Conservation (phyloP, 495 filamentous ascomycete genomes). For the Neurospora cerealis region DNA sequence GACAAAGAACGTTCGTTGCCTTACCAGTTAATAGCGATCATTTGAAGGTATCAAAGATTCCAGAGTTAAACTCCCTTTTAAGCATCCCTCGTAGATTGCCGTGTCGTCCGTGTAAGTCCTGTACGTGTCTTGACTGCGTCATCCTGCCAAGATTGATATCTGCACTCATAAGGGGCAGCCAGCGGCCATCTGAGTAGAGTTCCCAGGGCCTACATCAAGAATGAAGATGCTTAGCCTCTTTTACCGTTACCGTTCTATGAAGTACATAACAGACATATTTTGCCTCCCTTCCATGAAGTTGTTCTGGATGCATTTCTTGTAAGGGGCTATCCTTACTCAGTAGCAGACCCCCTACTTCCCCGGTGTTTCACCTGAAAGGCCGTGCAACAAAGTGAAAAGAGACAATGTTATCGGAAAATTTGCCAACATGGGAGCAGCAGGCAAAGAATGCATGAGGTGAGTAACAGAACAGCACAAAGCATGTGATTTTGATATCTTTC, state of each 20-base stretch:
- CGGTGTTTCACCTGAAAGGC: not conserved
- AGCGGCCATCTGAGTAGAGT: not conserved
- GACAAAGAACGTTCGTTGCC: not conserved
- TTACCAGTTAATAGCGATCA: not conserved
- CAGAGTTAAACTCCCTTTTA: not conserved
- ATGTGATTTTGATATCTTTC: not conserved
- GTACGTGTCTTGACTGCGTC: not conserved
- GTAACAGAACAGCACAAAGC: not conserved
- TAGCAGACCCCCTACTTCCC: not conserved
- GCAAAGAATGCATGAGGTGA: not conserved
- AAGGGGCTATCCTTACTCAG: not conserved
- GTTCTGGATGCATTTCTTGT: not conserved
- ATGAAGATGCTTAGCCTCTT: no score
- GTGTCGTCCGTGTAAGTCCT: not conserved
- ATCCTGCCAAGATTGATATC: not conserved
- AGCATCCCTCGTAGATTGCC: not conserved
- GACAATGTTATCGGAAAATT: not conserved
- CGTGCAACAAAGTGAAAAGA: not conserved
- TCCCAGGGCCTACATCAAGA: no score
- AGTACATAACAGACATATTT: not conserved
- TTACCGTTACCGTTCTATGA: no score
- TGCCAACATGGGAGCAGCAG: not conserved
- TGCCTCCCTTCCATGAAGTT: not conserved
- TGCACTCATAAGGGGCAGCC: not conserved
- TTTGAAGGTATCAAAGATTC: not conserved